Base-by-base conservation (phyloP, 306 rosid species). In the Acacia confusa region DNA sequence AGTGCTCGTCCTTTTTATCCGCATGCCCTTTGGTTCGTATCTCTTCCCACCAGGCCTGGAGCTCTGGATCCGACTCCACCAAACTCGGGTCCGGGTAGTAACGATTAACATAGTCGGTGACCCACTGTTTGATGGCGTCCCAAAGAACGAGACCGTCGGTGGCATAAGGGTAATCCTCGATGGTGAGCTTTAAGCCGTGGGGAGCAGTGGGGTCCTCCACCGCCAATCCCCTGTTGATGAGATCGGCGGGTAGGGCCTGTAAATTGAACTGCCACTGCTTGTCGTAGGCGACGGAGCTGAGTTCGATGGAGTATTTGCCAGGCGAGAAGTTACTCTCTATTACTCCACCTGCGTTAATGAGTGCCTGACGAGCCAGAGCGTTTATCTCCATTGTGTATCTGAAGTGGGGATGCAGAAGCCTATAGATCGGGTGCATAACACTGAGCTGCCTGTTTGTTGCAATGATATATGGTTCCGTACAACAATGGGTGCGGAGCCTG, bases 321-420 rank as follows among this genome's bases (percentile, higher is more conserved):
- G 98, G 97, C 1, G 87, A 14, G 84, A 94, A 94, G 10, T 79
- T 9, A 1, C 10, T 25, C 79, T 94, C 97, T 16, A 95, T 90
- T 30, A 88, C 61, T 12, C 99, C 98, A 1, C 48, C 84, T 1
- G 85, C 90, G 73, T 89, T 95, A 78, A 95, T 36, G 0, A 95
- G 88, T 1, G 91, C 84, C 44, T 79, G 72, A 2, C 99, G 92
- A 19, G 99, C 99, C 9, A 93, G 88, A 3, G 93, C 93, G 70
- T 95, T 95, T 72, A 95, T 95, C 81, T 93, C 97, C 95, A 92
- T 91, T 2, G 99, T 95, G 88, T 90, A 93, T 63, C 99, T 82
- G 52, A 95, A 92, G 85, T 95, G 99, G 6, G 99, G 99, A 36
- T 85, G 94, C 40, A 95, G 55, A 8, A 95, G 69, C 82, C 89